Conservation (phyloP, 2,329 filamentous ascomycete species). For the Madurella fahalii region DNA sequence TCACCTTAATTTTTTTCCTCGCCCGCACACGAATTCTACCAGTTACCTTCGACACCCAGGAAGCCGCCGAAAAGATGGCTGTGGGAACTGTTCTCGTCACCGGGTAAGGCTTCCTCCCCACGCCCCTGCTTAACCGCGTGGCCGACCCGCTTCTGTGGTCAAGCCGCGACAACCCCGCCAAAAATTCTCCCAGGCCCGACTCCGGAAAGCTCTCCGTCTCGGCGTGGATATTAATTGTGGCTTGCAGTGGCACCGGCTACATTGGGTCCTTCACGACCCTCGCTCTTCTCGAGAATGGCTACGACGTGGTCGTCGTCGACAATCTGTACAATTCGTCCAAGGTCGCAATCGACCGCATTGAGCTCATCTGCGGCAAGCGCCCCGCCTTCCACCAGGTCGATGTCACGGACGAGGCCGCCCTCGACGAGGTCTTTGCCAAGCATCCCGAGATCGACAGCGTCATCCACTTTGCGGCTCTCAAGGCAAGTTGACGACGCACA, state of each 20-base stretch:
- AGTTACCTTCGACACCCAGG: slow-evolving; percentile 26
- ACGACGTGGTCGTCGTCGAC: slow-evolving; percentile 95
- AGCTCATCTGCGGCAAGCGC: slow-evolving; percentile 85
- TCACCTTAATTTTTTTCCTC: slow-evolving; percentile 8
- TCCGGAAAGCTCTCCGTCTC: no score
- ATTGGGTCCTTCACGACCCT: slow-evolving; percentile 97
- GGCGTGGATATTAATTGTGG: slow-evolving; percentile 25
- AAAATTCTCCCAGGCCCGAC: background rate
- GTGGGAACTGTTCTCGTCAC: slow-evolving; percentile 87
- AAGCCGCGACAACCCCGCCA: slow-evolving; percentile 8
- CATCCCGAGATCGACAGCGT: slow-evolving; percentile 95
- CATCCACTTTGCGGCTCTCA: slow-evolving; percentile 97
- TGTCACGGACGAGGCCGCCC: slow-evolving; percentile 76
- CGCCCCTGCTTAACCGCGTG: slow-evolving; percentile 9
- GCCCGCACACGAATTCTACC: background rate
- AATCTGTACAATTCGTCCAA: slow-evolving; percentile 95
- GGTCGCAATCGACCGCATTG: slow-evolving; percentile 89
- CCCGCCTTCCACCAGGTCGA: slow-evolving; percentile 82
- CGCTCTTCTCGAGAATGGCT: slow-evolving; percentile 85
- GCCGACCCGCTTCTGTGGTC: slow-evolving; percentile 6
- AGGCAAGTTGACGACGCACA: slow-evolving; percentile 53
- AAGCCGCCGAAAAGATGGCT: slow-evolving; percentile 52
- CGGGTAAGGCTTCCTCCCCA: slow-evolving; percentile 58
- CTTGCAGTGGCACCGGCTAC: slow-evolving; percentile 86
- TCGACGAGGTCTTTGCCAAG: slow-evolving; percentile 83